Evolutionary conservation across 495 filamentous ascomycete genomes (phyloP).

Genomic region (Penicillium argentinense): DNA sequence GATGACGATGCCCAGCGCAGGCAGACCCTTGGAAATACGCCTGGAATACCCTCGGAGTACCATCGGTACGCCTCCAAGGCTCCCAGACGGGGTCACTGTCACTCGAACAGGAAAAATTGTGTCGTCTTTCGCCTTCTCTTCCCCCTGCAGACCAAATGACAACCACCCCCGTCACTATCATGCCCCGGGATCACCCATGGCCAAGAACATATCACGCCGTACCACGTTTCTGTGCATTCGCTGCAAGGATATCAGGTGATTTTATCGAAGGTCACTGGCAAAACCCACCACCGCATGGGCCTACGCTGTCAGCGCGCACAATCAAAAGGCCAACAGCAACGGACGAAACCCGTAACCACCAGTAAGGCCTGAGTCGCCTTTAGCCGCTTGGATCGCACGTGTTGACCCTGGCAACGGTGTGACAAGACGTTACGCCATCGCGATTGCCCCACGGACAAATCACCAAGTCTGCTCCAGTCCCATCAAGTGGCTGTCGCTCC

Average conservation of each 20-base stretch:
- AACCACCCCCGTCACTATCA: slow-evolving; percentile 2
- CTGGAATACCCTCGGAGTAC: neutral
- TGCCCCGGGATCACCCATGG: slow-evolving; percentile 20
- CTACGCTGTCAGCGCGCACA: neutral
- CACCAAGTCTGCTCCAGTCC: too few species aligned
- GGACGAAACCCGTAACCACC: too few species aligned
- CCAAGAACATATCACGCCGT: slow-evolving; percentile 27
- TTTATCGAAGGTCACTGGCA: neutral
- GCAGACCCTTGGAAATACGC: too few species aligned
- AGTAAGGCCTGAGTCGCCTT: neutral
- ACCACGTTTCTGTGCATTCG: slow-evolving; percentile 32
- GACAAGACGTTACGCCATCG: slow-evolving; percentile 18
- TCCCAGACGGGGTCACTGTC: neutral
- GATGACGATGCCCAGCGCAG: too few species aligned
- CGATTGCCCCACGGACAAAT: slow-evolving; percentile 14
- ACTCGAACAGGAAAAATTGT: neutral
- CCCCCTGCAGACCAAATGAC: slow-evolving; percentile 23
- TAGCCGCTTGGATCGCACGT: slow-evolving; percentile 17
- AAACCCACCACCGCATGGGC: slow-evolving; percentile 1
- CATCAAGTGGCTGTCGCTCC: too few species aligned
- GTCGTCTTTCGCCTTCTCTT: neutral
- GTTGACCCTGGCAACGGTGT: slow-evolving; percentile 17
- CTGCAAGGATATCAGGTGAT: slow-evolving; percentile 27
- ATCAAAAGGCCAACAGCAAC: too few species aligned
- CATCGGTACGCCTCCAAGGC: neutral